Base-by-base conservation (phyloP, 1,284 basidiomycete species). In the Papiliotrema laurentii region DNA sequence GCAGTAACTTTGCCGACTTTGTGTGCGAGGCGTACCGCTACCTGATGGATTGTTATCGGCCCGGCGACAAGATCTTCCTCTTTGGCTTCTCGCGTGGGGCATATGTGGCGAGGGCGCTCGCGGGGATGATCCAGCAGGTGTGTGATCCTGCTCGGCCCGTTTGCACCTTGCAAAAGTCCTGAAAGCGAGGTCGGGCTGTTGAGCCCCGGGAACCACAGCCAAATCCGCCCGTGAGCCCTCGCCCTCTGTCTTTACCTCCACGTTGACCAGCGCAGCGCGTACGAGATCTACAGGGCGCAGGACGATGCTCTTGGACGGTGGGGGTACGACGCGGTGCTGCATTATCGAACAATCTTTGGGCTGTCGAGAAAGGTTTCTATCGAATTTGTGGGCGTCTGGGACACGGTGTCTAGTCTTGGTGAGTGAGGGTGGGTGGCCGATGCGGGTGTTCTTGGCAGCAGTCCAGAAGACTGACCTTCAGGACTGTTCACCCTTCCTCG, bases 51-150 rank as follows among this genome's bases (percentile, higher is more conserved):
- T 48, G 47, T 30, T 60, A 59, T 48, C 50, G 51, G 43, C 50
- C 21, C 10, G 68, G 68, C 1, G 75, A 76, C 51, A 64, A 63
- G 44, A 64, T 76, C 48, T 76, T 60, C 56, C 58, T 76, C 36
- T 71, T 75, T 44, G 75, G 75, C 14, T 76, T 76, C 47, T 68
- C 64, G 0, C 50, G 75, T 5, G 75, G 75, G 4, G 68, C 73
- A 6, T 75, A 74, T 55, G 68, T 71, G 2, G 73, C 72, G 2
- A 55, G 74, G 16, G 68, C 68, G 4, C 58, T 76, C 22, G 71
- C 72, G 3, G 75, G 74, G 3, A 71, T 76, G 63, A 49, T 64
- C 3, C 47, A 59, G 40, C 55, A 59, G 42, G 53, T 60, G 21
- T 49, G 58, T 27, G 33, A 18, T 6, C 18, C 22, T 16, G 13